Evolutionary conservation across 2,329 filamentous ascomycete genomes (phyloP), one percentile per base, ranked within the genome.

Genomic region (Penicillium sp.): DNA sequence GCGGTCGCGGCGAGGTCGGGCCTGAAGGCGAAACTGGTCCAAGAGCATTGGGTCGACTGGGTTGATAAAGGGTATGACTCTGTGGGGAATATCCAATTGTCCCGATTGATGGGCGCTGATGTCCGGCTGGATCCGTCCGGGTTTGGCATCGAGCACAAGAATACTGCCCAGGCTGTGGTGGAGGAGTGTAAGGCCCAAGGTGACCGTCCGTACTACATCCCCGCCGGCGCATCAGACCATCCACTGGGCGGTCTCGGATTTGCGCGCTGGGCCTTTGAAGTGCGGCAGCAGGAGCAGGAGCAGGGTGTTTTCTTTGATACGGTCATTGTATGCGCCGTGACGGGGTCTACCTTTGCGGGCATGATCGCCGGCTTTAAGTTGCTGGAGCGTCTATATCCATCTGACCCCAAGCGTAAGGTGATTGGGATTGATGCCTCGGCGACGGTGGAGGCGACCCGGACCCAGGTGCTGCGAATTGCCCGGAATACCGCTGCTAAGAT

Each of bases 321-420:
- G 1, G 64, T 90, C 7, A 71, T 90, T 47, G 87, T 88, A 7
- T 89, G 86, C 66, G 85, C 84, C 15, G 87, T 89, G 1, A 89
- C 87, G 0, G 88, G 87, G 3, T 85, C 81, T 5, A 90, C 87
- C 1, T 79, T 88, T 66, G 87, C 83, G 0, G 88, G 88, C 7
- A 87, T 90, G 78, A 78, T 90, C 7, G 87, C 86, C 0, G 88
- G 88, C 0, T 89, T 89, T 69, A 88, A 88, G 73, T 74, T 88
- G 20, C 73, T 80, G 2, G 77, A 87, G 69, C 77, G 70, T 64
- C 71, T 58, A 73, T 77, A 48, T 69, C 75, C 39, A 0, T 47
- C 41, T 1, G 68, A 67, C 40, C 74, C 65, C 29, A 74, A 75
- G 55, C 74, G 83, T 20, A 82, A 76, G 63, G 74, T 90, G 4